A percentile compares a stretch with the other conserved stretches of the same genome.
Evolutionary conservation across 2,329 filamentous ascomycete species (phyloP).

Genomic region (Colletotrichum sp.): DNA sequence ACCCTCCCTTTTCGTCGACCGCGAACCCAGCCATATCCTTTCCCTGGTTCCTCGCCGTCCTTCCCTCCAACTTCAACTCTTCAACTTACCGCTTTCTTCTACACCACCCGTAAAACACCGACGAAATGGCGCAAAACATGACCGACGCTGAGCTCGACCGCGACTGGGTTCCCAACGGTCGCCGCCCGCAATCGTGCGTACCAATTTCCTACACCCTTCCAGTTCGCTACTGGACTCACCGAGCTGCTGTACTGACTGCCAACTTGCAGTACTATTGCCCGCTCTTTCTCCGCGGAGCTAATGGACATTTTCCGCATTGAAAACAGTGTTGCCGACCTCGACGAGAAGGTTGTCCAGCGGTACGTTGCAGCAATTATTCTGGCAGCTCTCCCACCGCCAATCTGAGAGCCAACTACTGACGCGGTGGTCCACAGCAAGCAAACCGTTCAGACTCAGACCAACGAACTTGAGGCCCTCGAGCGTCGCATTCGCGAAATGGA

Average conservation of each 20-base stretch:
- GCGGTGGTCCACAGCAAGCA: conserved; percentile 68
- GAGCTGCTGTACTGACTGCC: neutral
- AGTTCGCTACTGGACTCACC: conserved; percentile 38
- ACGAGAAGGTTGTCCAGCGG: conserved; percentile 82
- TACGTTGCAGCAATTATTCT: conserved; percentile 48
- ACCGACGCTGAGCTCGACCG: conserved; percentile 75
- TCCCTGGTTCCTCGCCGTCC: neutral
- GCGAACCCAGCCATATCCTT: neutral
- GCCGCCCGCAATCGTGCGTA: conserved; percentile 84
- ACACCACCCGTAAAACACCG: neutral
- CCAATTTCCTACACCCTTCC: conserved; percentile 61
- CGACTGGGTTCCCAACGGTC: conserved; percentile 80
- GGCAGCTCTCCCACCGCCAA: neutral
- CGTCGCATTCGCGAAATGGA: conserved; percentile 85
- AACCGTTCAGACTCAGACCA: conserved; percentile 73
- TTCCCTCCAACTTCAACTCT: neutral
- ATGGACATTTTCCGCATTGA: conserved; percentile 91
- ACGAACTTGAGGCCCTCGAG: conserved; percentile 87
- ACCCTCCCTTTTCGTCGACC: conserved; percentile 16
- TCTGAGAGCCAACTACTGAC: neutral
- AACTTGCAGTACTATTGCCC: conserved; percentile 76
- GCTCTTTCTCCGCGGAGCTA: conserved; percentile 83
- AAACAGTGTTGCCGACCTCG: conserved; percentile 74
- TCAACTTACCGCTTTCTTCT: neutral
- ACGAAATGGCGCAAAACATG: conserved; percentile 30